Evolutionary conservation across 495 filamentous ascomycete genomes (phyloP).

Genomic region (Aspergillus carlsbadensis): DNA sequence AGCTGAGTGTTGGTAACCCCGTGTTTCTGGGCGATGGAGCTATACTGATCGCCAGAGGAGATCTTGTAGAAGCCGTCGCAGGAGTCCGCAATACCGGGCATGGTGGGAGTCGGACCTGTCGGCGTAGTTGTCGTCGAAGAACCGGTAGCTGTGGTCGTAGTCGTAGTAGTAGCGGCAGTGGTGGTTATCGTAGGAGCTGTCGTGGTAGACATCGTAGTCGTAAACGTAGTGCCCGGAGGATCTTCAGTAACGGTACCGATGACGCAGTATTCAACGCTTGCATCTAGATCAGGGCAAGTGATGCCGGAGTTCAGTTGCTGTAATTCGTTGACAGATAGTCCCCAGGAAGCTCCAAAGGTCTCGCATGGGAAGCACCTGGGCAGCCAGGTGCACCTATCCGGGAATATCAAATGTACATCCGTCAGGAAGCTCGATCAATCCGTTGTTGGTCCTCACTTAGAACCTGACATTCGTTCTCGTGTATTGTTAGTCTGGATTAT

Average conservation of each 20-base stretch:
- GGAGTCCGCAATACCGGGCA: constrained; percentile 19
- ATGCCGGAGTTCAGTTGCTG: constrained; percentile 18
- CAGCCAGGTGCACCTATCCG: too few relatives aligned
- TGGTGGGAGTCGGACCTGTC: constrained; percentile 18
- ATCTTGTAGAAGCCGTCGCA: constrained; percentile 28
- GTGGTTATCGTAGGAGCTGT: constrained; percentile 2
- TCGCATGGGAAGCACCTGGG: too few relatives aligned
- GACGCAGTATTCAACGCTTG: constrained; percentile 17
- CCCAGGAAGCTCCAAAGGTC: constrained; percentile 17
- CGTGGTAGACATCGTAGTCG: constrained; percentile 9
- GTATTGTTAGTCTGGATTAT: too few relatives aligned
- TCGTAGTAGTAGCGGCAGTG: constrained; percentile 3
- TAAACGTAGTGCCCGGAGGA: constrained; percentile 5
- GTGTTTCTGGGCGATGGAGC: background rate
- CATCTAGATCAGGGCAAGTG: constrained; percentile 16
- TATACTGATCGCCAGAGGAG: constrained; percentile 1
- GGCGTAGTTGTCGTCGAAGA: constrained; percentile 6
- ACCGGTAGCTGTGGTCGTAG: constrained; percentile 7
- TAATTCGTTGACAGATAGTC: constrained; percentile 1
- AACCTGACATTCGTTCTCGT: too few relatives aligned
- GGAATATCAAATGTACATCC: too few relatives aligned
- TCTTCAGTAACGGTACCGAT: constrained; percentile 11
- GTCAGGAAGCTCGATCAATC: too few relatives aligned
- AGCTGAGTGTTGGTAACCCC: constrained; percentile 1
- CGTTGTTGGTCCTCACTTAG: too few relatives aligned